Percentiles rank a stretch among this genome's conserved stretches.
Evolutionary conservation across 148 eudicot species (phyloP).

Genomic region (Mesembryanthemum crystallinum): DNA sequence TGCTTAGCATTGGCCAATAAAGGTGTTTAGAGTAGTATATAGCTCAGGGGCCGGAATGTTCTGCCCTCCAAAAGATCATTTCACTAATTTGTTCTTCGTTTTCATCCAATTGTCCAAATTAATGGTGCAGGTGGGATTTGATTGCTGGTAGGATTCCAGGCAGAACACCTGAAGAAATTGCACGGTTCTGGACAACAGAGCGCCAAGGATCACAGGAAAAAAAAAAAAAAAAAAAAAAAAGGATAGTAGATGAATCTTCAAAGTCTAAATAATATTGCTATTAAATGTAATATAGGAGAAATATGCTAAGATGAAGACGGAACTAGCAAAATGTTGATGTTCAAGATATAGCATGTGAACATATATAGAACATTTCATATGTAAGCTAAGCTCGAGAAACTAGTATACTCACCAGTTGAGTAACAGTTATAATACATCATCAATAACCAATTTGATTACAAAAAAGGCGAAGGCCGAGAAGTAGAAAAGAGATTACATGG

Average conservation of each 20-base stretch:
- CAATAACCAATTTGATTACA: constrained; percentile 3
- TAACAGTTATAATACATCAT: neutral
- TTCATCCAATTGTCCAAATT: neutral
- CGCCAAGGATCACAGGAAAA: neutral
- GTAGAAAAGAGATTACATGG: constrained; percentile 12
- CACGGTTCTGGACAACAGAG: constrained; percentile 30
- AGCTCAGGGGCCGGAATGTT: no score
- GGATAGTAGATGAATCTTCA: no score
- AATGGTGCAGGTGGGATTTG: constrained; percentile 26
- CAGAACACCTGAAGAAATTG: constrained; percentile 34
- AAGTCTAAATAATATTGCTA: neutral
- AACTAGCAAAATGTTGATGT: neutral
- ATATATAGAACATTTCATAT: no score
- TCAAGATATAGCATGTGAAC: neutral
- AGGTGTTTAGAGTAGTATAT: no score
- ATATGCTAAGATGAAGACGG: neutral
- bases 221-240: neutral
- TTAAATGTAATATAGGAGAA: neutral
- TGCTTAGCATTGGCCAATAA: no score
- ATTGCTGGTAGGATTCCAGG: constrained; percentile 37
- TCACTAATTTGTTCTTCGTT: neutral
- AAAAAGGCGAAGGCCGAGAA: neutral
- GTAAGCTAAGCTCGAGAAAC: neutral
- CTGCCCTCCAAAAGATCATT: no score
- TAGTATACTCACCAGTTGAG: neutral